Conservation (phyloP, 257 asterid species). For the Anisodus acutangulus region DNA sequence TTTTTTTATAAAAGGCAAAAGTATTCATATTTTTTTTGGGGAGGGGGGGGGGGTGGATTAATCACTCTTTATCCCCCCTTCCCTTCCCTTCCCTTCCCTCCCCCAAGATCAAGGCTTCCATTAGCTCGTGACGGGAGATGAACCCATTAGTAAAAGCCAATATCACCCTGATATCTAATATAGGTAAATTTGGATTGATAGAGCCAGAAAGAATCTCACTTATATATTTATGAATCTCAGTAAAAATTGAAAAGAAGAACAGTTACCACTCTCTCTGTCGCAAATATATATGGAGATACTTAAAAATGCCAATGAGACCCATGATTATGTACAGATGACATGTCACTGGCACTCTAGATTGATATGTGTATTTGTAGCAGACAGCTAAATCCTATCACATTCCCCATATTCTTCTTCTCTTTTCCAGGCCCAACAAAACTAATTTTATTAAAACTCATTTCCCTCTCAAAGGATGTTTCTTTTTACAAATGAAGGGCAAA, state of each 20-base stretch:
- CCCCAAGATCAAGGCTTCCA: not conserved
- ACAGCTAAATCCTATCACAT: constrained; percentile 11
- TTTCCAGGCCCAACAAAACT: not conserved
- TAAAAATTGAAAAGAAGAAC: not conserved
- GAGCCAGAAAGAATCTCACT: not conserved
- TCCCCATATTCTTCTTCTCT: not conserved
- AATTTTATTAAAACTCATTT: not conserved
- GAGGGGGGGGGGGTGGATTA: not conserved
- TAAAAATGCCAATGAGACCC: not conserved
- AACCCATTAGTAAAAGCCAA: not conserved
- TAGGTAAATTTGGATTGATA: not conserved
- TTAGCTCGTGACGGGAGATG: not conserved
- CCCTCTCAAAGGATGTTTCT: not conserved
- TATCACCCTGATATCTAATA: not conserved
- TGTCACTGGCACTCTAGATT: not conserved
- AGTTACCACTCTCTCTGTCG: not conserved
- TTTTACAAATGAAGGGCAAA: not conserved
- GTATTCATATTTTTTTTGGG: no score
- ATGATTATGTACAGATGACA: not conserved
- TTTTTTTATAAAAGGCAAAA: no score
- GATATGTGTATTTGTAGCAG: not conserved
- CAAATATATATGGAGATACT: not conserved
- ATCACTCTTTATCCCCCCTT: not conserved
- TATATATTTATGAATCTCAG: not conserved
- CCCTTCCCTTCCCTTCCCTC: not conserved